phyloP scores from a whole-genome alignment of 2,329 filamentous ascomycete genomes.

The Aspergillus pseudotamarii region DNA sequence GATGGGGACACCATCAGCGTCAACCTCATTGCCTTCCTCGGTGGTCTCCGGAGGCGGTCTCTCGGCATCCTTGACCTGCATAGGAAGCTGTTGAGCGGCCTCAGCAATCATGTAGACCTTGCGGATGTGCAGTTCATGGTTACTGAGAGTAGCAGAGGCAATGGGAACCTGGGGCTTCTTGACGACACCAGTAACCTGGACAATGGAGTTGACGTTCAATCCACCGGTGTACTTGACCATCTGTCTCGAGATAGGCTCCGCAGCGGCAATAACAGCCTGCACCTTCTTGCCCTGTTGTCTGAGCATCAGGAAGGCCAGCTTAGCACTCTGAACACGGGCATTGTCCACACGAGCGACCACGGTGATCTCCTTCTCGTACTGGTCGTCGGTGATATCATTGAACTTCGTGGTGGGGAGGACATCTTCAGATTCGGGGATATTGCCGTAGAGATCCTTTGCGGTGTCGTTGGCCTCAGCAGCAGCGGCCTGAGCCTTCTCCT shows the following conservation, averaged over 20 bases:
- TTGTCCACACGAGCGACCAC: slow-evolving; percentile 85
- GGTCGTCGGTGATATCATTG: slow-evolving; percentile 55
- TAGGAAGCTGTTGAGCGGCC: slow-evolving; percentile 62
- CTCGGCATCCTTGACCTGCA: slow-evolving; percentile 60
- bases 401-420: slow-evolving; percentile 65
- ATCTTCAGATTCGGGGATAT: slow-evolving; percentile 62
- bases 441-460: slow-evolving; percentile 77
- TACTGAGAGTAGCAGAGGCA: slow-evolving; percentile 79
- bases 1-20: slow-evolving; percentile 62
- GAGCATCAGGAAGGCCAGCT: slow-evolving; percentile 88
- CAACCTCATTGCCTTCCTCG: slow-evolving; percentile 52
- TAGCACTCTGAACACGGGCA: slow-evolving; percentile 82
- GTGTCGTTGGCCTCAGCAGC: slow-evolving; percentile 63
- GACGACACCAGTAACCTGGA: slow-evolving; percentile 78
- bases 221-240: slow-evolving; percentile 92
- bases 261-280: slow-evolving; percentile 75
- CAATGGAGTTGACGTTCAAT: slow-evolving; percentile 77
- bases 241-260: slow-evolving; percentile 68
- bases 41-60: slow-evolving; percentile 46
- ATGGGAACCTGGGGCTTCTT: slow-evolving; percentile 83
- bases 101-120: slow-evolving; percentile 79
- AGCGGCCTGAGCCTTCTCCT: slow-evolving; percentile 70
- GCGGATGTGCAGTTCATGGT: slow-evolving; percentile 83
- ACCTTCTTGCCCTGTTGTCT: slow-evolving; percentile 77
- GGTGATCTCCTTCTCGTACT: slow-evolving; percentile 71